Evolutionary conservation across 225 moss, liverwort and hornwort species (phyloP).

Genomic region (Ulota crispa): DNA sequence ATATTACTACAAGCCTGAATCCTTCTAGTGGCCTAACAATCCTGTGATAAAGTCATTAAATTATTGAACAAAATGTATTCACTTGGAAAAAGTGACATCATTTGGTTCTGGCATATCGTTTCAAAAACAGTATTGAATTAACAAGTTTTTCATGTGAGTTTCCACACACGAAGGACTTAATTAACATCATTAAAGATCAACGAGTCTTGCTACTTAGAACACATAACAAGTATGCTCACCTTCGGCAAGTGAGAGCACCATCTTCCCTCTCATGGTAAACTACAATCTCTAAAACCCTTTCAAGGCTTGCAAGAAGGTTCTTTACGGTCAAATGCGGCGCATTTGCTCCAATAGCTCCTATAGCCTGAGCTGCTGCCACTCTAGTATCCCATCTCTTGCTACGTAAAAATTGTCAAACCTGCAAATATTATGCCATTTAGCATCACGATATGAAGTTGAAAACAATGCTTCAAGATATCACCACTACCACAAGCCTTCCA

Average conservation of each 20-base stretch:
- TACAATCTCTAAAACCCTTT: constrained; percentile 42
- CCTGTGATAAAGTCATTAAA: not conserved
- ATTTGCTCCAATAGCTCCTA: constrained; percentile 89
- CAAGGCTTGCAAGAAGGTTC: constrained; percentile 58
- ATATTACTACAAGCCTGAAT: not conserved
- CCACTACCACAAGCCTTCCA: constrained; percentile 1
- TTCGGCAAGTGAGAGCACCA: constrained; percentile 66
- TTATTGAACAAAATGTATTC: not conserved
- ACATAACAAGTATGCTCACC: constrained; percentile 37
- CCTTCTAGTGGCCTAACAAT: not conserved
- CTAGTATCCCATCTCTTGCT: constrained; percentile 94
- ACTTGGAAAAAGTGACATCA: constrained; percentile 9
- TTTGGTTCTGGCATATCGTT: not conserved
- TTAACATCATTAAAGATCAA: not conserved
- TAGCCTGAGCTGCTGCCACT: constrained; percentile 89
- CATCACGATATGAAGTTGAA: constrained; percentile 11
- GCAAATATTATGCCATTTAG: constrained; percentile 3
- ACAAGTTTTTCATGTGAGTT: not conserved
- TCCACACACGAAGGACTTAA: not conserved
- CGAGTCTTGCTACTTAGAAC: not conserved
- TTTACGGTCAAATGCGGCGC: constrained; percentile 75
- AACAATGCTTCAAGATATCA: not conserved
- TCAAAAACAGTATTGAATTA: not conserved
- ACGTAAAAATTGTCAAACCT: constrained; percentile 81
- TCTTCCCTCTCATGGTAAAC: constrained; percentile 33